Conservation (phyloP, 331 rosid species). For the Malus hybrid region DNA sequence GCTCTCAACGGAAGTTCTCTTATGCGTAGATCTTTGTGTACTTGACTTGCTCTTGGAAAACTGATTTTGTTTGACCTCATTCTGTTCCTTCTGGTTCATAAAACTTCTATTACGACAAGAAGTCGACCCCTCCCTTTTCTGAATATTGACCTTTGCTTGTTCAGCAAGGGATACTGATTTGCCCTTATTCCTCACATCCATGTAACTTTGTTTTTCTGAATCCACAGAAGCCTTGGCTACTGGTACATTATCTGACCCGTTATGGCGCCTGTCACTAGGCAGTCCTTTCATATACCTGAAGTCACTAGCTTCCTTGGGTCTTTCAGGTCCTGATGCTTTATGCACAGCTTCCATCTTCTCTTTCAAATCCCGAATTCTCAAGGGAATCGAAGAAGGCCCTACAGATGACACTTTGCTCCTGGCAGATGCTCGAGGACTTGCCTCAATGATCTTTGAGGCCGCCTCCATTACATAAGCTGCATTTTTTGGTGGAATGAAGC, state of each 20-base stretch:
- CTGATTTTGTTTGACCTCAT: constrained; percentile 44
- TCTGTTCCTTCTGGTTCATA: constrained; percentile 42
- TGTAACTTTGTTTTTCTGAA: constrained; percentile 29
- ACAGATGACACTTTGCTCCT: constrained; percentile 32
- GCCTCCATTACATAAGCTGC: constrained; percentile 71
- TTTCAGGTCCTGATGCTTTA: constrained; percentile 41
- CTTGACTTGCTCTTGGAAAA: constrained; percentile 33
- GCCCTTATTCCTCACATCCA: constrained; percentile 38
- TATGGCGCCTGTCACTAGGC: constrained; percentile 25
- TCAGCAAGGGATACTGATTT: constrained; percentile 43
- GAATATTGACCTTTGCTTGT: constrained; percentile 43
- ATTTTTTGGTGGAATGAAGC: constrained; percentile 45
- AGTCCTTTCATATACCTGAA: constrained; percentile 30
- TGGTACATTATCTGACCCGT: constrained; percentile 31
- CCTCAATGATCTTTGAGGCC: constrained; percentile 76
- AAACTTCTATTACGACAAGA: constrained; percentile 34
- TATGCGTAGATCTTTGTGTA: constrained; percentile 31
- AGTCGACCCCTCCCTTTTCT: constrained; percentile 33
- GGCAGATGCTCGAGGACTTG: constrained; percentile 54
- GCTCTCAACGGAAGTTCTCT: constrained; percentile 35
- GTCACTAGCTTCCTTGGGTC: constrained; percentile 19
- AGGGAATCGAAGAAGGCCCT: constrained; percentile 57
- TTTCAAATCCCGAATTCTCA: constrained; percentile 70
- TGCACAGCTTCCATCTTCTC: constrained; percentile 69
- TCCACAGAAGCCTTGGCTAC: constrained; percentile 32